Base-by-base conservation (phyloP, 1,139 yeast genomes). In the Spathaspora sp. region DNA sequence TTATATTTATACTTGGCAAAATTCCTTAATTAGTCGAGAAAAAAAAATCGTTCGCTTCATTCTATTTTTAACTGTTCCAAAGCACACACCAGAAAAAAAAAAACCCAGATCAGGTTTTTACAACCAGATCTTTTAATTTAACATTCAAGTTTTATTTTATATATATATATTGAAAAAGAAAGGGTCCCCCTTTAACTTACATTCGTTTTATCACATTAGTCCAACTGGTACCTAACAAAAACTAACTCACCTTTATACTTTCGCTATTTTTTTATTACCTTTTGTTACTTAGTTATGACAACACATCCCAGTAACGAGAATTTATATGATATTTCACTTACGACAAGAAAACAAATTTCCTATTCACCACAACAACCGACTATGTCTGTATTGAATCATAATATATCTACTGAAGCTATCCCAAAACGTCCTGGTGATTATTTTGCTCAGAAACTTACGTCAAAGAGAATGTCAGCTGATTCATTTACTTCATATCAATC, bases 401-500 rank as follows among this genome's bases (percentile, higher is more conserved):
- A 24, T 7, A 13, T 15, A 39, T 54, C n/a, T 2, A 13, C 13
- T n/a, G 41, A n/a, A 3, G 13, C 25, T n/a, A 13, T 17, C n/a
- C 29, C 44, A n/a, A 72, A 71, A 50, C 56, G 78, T 39, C 79
- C 79, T 1, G 72, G 78, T 36, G 78, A 73, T 52, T 72, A 71
- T 54, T 74, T 64, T 51, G 64, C 71, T 38, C 67, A 66, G 44
- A 70, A 68, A 48, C 53, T 72, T 41, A 60, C 41, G 24, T 40
- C 48, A n/a, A 49, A 45, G 40, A 44, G 45, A 1, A 51, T 56
- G 15, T 69, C 75, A 9, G 72, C 71, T 2, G 75, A 69, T 37
- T 70, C 76, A 7, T 60, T 67, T 16, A 51, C 60, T 7, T 71
- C 76, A 2, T 59, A 66, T n/a, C 70, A 62, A 39, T 66, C 74